phyloP scores from a whole-genome alignment of 805 yeast genomes.

The Nakazawaea ambrosiae region DNA sequence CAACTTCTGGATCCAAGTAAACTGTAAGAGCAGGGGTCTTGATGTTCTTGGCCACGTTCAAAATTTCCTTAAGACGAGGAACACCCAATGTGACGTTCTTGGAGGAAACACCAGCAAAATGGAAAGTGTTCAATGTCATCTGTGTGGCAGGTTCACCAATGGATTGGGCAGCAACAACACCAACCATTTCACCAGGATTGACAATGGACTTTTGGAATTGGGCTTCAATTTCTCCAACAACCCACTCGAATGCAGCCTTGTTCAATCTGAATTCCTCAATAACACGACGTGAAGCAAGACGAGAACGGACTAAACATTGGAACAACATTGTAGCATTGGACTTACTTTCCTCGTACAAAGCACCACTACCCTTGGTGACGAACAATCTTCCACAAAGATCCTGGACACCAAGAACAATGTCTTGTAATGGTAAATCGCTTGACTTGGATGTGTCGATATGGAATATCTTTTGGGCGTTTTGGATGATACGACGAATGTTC shows the following conservation, averaged over 20 bases:
- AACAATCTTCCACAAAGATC: constrained; percentile 57
- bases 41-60: constrained; percentile 96
- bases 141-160: constrained; percentile 99
- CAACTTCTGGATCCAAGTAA: constrained; percentile 74
- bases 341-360: constrained; percentile 76
- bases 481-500: constrained; percentile 91
- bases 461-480: constrained; percentile 96
- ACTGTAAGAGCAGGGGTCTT: constrained; percentile 99
- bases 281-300: constrained; percentile 85
- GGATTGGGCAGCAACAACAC: constrained; percentile 95
- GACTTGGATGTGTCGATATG: constrained; percentile 87
- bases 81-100: constrained; percentile 96
- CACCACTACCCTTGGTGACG: constrained; percentile 79
- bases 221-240: constrained; percentile 85
- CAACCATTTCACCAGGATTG: constrained; percentile 98
- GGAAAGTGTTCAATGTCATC: constrained; percentile 96
- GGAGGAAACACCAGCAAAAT: constrained; percentile 95
- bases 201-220: constrained; percentile 89
- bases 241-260: constrained; percentile 91
- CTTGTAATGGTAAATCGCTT: constrained; percentile 80
- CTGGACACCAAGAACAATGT: constrained; percentile 67
- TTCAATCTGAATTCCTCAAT: constrained; percentile 85
- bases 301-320: constrained; percentile 88
- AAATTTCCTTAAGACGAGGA: constrained; percentile 95
- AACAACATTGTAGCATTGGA: constrained; percentile 84